phyloP scores from a whole-genome alignment of 179 eudicot genomes.

The Beta corolliflora region DNA sequence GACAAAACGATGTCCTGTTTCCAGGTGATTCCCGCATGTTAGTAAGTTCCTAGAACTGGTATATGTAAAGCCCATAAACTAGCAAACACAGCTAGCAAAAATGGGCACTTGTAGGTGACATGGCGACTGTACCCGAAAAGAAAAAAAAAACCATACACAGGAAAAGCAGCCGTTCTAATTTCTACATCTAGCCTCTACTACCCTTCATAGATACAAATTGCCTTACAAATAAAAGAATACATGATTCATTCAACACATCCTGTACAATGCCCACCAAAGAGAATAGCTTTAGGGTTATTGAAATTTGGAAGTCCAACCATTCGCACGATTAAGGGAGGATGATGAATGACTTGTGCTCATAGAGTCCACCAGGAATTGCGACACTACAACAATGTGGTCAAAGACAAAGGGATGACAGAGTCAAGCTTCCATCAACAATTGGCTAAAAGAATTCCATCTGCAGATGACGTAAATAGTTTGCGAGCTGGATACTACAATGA shows the following conservation, averaged over 20 bases:
- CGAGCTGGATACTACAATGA: constrained; percentile 9
- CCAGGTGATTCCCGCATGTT: too few relatives aligned
- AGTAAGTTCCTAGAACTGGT: too few relatives aligned
- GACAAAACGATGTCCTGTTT: too few relatives aligned
- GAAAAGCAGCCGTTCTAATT: background rate
- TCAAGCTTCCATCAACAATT: background rate
- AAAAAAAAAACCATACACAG: background rate
- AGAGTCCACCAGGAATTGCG: background rate
- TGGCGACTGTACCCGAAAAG: too few relatives aligned
- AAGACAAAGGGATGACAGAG: background rate
- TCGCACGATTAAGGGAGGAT: background rate
- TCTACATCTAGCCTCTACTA: constrained; percentile 5
- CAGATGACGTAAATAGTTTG: background rate
- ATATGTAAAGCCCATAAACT: too few relatives aligned
- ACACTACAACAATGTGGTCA: background rate
- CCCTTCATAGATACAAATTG: constrained; percentile 16
- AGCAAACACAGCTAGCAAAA: too few relatives aligned
- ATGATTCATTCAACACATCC: background rate
- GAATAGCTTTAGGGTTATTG: background rate
- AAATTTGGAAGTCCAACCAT: background rate
- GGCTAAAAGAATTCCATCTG: background rate
- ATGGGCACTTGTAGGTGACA: too few relatives aligned
- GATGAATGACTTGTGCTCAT: background rate
- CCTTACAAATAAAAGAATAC: background rate
- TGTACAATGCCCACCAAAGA: background rate